Conservation (phyloP, 306 rosid species). For the Mimosa pudica region DNA sequence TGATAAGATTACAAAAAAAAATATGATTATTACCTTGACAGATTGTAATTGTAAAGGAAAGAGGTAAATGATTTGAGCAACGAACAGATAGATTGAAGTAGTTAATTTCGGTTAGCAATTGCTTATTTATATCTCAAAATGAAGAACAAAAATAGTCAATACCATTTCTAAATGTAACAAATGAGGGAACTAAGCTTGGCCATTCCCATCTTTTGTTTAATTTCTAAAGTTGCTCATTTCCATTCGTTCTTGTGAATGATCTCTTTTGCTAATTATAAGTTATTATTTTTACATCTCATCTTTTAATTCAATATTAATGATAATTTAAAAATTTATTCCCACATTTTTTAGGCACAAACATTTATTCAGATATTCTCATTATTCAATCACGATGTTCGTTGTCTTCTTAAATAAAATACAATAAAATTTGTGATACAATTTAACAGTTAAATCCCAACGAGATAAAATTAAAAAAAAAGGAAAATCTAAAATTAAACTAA, state of each 20-base stretch:
- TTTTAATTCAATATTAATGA: background rate
- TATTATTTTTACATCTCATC: background rate
- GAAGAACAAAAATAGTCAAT: conserved; percentile 28
- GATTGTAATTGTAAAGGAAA: background rate
- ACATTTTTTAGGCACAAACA: background rate
- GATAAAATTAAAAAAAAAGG: background rate
- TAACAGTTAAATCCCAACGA: background rate
- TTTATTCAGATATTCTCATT: too few species aligned
- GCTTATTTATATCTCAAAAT: conserved; percentile 14
- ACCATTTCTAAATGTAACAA: background rate
- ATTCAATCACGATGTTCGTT: conserved; percentile 49
- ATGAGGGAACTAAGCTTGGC: conserved; percentile 49
- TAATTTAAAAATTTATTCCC: background rate
- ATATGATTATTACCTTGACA: conserved; percentile 39
- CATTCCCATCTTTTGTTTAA: background rate
- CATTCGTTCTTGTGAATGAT: background rate
- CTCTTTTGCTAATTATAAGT: background rate
- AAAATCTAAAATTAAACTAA: background rate
- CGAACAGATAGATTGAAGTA: conserved; percentile 16
- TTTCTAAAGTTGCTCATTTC: background rate
- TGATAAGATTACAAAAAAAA: background rate
- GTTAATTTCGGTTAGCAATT: conserved; percentile 14
- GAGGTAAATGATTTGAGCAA: background rate
- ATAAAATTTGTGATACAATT: background rate
- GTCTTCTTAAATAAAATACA: conserved; percentile 42